Evolutionary conservation across 495 filamentous ascomycete genomes (phyloP).

Genomic region (Saxophila tyrrhenica): DNA sequence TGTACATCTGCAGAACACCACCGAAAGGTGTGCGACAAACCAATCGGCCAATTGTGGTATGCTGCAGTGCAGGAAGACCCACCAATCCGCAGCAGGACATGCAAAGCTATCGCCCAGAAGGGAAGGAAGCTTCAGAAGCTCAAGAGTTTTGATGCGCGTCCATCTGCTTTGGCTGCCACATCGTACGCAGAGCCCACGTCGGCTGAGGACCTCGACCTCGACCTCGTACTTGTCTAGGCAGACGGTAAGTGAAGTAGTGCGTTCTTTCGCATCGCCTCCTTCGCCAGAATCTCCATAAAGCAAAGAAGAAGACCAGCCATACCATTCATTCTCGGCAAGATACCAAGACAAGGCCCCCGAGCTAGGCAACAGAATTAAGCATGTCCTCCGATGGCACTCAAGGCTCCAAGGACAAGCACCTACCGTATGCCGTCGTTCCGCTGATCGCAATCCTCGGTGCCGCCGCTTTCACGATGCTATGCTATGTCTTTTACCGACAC

Average conservation of each 20-base stretch:
- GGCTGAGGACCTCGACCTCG: neutral
- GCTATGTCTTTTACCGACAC: neutral
- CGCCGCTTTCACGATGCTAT: neutral
- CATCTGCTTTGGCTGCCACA: neutral
- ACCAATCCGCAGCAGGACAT: neutral
- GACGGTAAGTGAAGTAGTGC: neutral
- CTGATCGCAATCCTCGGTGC: neutral
- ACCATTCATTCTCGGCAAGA: too few species aligned
- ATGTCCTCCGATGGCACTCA: neutral
- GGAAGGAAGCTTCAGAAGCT: neutral
- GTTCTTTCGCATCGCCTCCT: neutral
- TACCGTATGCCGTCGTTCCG: neutral
- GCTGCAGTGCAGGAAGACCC: neutral
- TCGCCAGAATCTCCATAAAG: neutral
- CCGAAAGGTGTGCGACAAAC: too few species aligned
- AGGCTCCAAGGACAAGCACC: neutral
- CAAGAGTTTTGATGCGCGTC: neutral
- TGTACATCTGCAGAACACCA: too few species aligned
- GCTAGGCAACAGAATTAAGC: neutral
- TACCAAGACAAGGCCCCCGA: too few species aligned
- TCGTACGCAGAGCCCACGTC: neutral
- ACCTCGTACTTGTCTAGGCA: neutral
- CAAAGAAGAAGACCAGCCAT: too few species aligned
- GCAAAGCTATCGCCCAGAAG: neutral
- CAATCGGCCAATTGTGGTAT: too few species aligned